Base-by-base conservation (phyloP, 345 rosid genomes). In the Pistacia integerrima region DNA sequence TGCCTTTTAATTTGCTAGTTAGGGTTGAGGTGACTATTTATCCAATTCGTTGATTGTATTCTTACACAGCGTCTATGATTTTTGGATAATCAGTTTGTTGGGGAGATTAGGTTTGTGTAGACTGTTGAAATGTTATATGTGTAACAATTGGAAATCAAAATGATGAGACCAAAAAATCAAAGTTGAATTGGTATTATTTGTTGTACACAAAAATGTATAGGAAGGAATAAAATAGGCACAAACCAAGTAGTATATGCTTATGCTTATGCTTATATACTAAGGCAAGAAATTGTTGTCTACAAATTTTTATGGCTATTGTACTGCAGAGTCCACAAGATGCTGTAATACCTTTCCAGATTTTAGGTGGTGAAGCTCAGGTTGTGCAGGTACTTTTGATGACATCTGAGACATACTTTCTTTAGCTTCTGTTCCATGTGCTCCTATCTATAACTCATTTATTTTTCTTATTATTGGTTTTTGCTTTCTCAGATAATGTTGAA, bases 351-450 rank as follows among this genome's bases (percentile, higher is more conserved):
- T 97, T 94, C 82, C 98, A 97, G 77, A 94, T 97, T 80, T 79
- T 97, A 81, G 99, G 99, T 69, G 99, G 99, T 78, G 99, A 97
- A 89, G 98, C 98, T 38, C 99, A 97, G 73, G 88, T 97, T 64
- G 89, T 92, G 82, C 99, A 94, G 99, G 99, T 96, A 76, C 11
- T 75, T 79, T 8, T 44, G 64, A 17, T 55, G 65, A 25, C 20
- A 48, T 62, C 25, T 30, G 25, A n/a, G 3, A 68, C 36, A 4
- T 54, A 18, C 17, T 54, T 54, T 13, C 41, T 36, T 72, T n/a
- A 70, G 11, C 14, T 13, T 66, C 22, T 66, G 54, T 33, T 35
- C 0, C 61, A 14, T 14, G 59, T 13, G 12, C 38, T 22, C 58
- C 10, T 70, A 30, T 54, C 28, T 36, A 36, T 68, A 13, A 22